Percentiles rank a stretch among this genome's conserved stretches.
phyloP scores from a whole-genome alignment of 495 filamentous ascomycete species.

The Daldinia decipiens region DNA sequence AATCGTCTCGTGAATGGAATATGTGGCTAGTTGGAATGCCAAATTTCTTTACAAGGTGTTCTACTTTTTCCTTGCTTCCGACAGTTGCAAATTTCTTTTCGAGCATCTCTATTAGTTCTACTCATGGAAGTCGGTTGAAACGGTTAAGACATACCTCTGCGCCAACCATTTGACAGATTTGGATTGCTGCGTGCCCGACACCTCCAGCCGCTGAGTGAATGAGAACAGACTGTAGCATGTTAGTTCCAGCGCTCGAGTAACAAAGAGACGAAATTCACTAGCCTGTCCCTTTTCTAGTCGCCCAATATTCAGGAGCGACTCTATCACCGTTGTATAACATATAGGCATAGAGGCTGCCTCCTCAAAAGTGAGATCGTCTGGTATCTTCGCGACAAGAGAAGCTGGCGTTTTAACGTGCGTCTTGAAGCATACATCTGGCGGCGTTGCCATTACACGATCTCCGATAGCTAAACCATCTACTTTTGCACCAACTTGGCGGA shows the following conservation, averaged over 20 bases:
- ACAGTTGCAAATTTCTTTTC: neutral
- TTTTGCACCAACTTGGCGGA: neutral
- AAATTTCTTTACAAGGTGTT: neutral
- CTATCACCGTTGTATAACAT: neutral
- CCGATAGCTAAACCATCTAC: neutral
- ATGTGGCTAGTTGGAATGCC: neutral
- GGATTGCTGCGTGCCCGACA: neutral
- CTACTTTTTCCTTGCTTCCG: neutral
- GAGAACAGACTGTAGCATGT: neutral
- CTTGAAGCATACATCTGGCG: neutral
- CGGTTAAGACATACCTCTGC: neutral
- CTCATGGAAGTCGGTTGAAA: neutral
- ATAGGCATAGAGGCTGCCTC: neutral
- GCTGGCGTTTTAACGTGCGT: neutral
- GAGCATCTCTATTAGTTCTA: neutral
- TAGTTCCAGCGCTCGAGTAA: neutral
- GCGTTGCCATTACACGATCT: neutral
- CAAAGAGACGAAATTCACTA: neutral
- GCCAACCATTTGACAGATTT: neutral
- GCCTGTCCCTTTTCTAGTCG: neutral
- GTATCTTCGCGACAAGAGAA: neutral
- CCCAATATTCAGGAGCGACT: neutral
- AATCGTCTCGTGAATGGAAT: conserved; percentile 1
- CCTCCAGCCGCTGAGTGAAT: neutral
- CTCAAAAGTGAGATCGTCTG: neutral